Evolutionary conservation across 2,329 filamentous ascomycete species (phyloP), one percentile per base, ranked within the genome.

Genomic region (Xylaria sp.): DNA sequence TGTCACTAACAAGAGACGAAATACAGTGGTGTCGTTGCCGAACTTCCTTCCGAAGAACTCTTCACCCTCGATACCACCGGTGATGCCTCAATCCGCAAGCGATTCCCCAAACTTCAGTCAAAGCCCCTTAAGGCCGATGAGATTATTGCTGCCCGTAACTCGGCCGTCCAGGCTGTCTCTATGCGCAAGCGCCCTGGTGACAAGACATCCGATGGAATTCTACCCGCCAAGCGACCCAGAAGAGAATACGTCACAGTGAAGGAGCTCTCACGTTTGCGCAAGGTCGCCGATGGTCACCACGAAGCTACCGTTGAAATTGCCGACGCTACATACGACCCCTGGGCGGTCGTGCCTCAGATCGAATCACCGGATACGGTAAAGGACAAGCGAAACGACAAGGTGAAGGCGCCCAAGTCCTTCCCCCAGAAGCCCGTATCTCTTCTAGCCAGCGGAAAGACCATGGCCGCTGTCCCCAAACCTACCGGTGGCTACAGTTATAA

Each of bases 401-500:
- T 86, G 68, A 88, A 88, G 67, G 85, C 86, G 7, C 94, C 94
- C 3, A 79, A 80, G 55, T 92, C 93, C 0, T 74, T 96, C 66
- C 88, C 88, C 68, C 82, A 89, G 59, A 83, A 88, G 46, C 90
- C 94, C 2, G 81, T 96, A 56, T 91, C 92, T 2, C 82, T 97
- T 35, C 83, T 90, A n/a, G 89, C 88, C 49, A 91, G 82, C 70
- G 92, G 92, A 44, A 96, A 93, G 73, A 75, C 82, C 0, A 79
- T 96, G 7, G 89, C 91, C 1, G 87, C 92, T 2, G 89, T 99
- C 0, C 80, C 83, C 62, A 89, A 86, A 69, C 94, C 94, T 1
- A 82, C 86, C 5, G 91, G 88, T 13, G 92, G 91, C 60, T 91
- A 88, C 74, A 96, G 91, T 68, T 99, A 99, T 78, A 99, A 99